Conservation (phyloP, 2,329 filamentous ascomycete species). For the Botrytis porri region DNA sequence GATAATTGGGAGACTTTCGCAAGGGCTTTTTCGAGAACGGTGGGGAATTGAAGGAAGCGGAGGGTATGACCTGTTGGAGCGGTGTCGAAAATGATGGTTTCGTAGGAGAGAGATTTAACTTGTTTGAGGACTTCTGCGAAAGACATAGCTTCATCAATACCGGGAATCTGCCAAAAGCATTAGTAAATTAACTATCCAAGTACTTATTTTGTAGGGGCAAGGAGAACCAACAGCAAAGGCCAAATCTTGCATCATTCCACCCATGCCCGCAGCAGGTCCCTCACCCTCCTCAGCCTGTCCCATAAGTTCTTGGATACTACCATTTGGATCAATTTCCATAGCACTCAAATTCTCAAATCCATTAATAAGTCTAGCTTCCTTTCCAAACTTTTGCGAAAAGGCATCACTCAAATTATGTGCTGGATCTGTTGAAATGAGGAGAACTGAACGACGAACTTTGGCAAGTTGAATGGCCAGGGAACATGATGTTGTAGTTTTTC, state of each 20-base stretch:
- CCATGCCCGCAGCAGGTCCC: constrained; percentile 70
- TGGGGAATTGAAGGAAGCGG: constrained; percentile 97
- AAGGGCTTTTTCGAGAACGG: constrained; percentile 96
- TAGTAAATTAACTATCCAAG: neutral
- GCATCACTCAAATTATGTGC: constrained; percentile 98
- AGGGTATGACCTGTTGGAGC: constrained; percentile 97
- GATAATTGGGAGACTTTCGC: constrained; percentile 94
- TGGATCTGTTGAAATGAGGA: constrained; percentile 97
- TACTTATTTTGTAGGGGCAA: constrained; percentile 5
- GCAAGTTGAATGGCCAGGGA: constrained; percentile 97
- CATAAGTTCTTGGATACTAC: constrained; percentile 92
- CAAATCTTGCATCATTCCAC: constrained; percentile 97
- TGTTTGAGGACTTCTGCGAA: constrained; percentile 99
- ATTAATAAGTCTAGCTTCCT: constrained; percentile 89
- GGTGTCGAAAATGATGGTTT: constrained; percentile 98
- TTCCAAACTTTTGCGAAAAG: constrained; percentile 98
- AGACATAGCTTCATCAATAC: constrained; percentile 99
- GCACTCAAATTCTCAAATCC: constrained; percentile 92
- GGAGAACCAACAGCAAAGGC: constrained; percentile 74
- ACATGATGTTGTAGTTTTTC: constrained; percentile 99
- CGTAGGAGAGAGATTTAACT: constrained; percentile 97
- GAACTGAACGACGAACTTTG: constrained; percentile 88
- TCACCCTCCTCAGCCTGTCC: constrained; percentile 72
- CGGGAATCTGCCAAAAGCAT: constrained; percentile 71
- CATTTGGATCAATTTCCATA: constrained; percentile 99